These are phyloP conservation scores for Pseudevernia furfuracea DNA, from an alignment of 495 filamentous ascomycete genomes.

Conservation along the genomic window DNA sequence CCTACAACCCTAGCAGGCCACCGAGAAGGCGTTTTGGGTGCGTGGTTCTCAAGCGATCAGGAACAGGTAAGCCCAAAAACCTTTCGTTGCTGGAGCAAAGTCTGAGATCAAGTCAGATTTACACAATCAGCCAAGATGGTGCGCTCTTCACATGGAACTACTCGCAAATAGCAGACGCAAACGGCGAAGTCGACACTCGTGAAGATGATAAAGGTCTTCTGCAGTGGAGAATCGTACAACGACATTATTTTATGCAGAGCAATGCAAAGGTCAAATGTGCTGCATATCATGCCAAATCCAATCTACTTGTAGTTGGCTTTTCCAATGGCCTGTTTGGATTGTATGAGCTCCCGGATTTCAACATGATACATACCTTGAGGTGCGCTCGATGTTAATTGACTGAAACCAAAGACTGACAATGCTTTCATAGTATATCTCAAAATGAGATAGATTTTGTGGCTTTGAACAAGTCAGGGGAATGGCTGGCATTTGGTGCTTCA, in stretches of 20 bases:
- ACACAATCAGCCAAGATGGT: conserved; percentile 62
- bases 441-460: conserved; percentile 91
- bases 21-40: conserved; percentile 73
- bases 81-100: conserved; percentile 40
- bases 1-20: conserved; percentile 88
- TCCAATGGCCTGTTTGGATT: conserved; percentile 88
- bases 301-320: conserved; percentile 84
- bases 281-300: conserved; percentile 76
- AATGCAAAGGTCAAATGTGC: conserved; percentile 81
- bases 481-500: conserved; percentile 96
- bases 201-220: conserved; percentile 49
- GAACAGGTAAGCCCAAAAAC: conserved; percentile 52
- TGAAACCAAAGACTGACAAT: conserved; percentile 25
- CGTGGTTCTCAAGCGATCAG: conserved; percentile 90
- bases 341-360: conserved; percentile 96
- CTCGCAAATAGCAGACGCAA: conserved; percentile 38
- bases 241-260: conserved; percentile 88
- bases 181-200: conserved; percentile 51
- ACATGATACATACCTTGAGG: conserved; percentile 78
- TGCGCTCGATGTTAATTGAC: conserved; percentile 23
- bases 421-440: conserved; percentile 70
- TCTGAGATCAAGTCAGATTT: conserved; percentile 59
- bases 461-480: conserved; percentile 88
- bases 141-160: conserved; percentile 61
- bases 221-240: conserved; percentile 79